phyloP scores from a whole-genome alignment of 192 early-diverging fungal genomes.

The Umbelopsis sp. region DNA sequence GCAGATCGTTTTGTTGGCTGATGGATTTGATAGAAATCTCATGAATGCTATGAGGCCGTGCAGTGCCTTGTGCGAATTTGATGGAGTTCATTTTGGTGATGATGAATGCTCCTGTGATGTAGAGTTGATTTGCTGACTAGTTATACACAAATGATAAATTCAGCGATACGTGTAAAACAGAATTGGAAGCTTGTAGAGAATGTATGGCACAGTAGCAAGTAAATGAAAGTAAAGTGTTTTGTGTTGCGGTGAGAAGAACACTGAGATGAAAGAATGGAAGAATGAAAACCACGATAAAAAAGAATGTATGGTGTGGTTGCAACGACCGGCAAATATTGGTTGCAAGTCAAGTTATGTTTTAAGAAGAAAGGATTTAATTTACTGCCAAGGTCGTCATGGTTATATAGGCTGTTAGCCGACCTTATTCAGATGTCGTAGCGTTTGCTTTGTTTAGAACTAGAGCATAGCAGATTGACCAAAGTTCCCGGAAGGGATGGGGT shows the following conservation, averaged over 20 bases:
- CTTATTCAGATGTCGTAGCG: constrained; percentile 2
- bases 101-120: no score
- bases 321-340: background rate
- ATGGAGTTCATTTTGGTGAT: background rate
- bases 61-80: background rate
- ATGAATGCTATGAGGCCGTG: background rate
- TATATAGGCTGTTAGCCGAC: constrained; percentile 1
- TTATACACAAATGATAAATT: no score
- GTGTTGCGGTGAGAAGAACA: background rate
- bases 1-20: background rate
- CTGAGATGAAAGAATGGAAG: background rate
- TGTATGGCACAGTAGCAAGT: no score
- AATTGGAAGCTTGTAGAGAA: background rate
- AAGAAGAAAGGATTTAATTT: background rate
- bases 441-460: constrained; percentile 14
- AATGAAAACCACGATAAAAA: background rate
- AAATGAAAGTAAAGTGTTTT: background rate
- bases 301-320: background rate
- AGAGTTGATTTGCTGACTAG: no score
- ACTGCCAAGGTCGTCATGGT: background rate
- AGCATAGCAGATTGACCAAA: background rate
- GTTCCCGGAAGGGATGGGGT: background rate
- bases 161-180: no score
- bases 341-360: background rate
- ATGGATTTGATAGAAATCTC: background rate